phyloP scores from a whole-genome alignment of 345 rosid species.

The Lagerstroemia speciosa region DNA sequence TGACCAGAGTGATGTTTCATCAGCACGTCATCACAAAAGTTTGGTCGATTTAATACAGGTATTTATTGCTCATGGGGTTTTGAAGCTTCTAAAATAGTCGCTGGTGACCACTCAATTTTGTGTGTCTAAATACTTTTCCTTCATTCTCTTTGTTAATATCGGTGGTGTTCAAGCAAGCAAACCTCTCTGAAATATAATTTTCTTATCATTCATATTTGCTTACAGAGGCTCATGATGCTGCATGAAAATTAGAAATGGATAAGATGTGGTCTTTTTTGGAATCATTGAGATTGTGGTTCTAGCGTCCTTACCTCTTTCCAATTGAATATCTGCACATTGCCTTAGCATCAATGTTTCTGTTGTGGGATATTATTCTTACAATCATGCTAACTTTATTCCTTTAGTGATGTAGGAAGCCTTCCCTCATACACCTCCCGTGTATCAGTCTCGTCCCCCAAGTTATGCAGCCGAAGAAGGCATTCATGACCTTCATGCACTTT shows the following conservation, averaged over 20 bases:
- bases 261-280: neutral
- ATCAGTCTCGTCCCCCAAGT: conserved; percentile 62
- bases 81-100: neutral
- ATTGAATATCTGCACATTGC: neutral
- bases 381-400: neutral
- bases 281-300: neutral
- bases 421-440: conserved; percentile 70
- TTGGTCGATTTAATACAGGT: conserved; percentile 92
- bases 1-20: conserved; percentile 29
- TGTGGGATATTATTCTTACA: neutral
- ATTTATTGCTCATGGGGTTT: conserved; percentile 4
- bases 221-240: neutral
- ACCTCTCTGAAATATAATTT: neutral
- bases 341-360: neutral
- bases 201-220: neutral
- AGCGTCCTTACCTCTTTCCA: neutral
- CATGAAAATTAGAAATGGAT: neutral
- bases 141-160: too few species aligned
- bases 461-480: conserved; percentile 42
- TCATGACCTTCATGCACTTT: conserved; percentile 34
- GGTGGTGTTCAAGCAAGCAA: too few species aligned
- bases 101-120: too few species aligned
- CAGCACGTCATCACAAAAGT: conserved; percentile 63
- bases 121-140: too few species aligned
- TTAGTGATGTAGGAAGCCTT: conserved; percentile 47